A percentile compares a stretch with the other conserved stretches of the same genome.
These are phyloP conservation scores for Excoecaria agallocha DNA, from an alignment of 345 rosid genomes.

Conservation along the genomic window DNA sequence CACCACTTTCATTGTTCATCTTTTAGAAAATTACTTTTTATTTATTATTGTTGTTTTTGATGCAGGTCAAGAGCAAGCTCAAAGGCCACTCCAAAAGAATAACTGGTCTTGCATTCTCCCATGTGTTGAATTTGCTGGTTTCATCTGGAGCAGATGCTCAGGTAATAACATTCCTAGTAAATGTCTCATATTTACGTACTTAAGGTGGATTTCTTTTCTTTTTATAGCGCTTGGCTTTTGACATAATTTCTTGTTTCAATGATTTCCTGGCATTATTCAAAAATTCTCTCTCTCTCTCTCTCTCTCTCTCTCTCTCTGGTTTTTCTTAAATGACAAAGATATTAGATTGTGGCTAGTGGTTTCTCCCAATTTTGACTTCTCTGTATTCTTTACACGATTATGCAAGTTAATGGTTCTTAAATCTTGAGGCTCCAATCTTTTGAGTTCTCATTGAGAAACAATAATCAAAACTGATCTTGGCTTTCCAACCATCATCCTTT, in stretches of 20 bases:
- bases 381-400: background rate
- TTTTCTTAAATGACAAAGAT: background rate
- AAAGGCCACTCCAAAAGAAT: constrained; percentile 85
- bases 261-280: background rate
- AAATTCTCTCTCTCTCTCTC: background rate
- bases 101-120: constrained; percentile 83
- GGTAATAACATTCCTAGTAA: constrained; percentile 31
- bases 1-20: background rate
- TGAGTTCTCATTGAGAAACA: constrained; percentile 8
- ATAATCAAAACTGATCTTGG: background rate
- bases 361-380: background rate
- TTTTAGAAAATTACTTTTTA: background rate
- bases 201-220: no score
- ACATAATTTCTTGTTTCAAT: no score
- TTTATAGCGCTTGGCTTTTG: no score
- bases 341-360: background rate
- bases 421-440: no score
- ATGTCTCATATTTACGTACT: no score
- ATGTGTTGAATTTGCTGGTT: constrained; percentile 65
- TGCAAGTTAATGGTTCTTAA: background rate
- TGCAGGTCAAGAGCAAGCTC: constrained; percentile 84
- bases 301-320: no score
- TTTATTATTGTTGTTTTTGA: constrained; percentile 8
- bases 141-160: constrained; percentile 94
- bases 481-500: constrained; percentile 1